Conservation (phyloP, 352 stramenopile species). For the Pythium biforme region DNA sequence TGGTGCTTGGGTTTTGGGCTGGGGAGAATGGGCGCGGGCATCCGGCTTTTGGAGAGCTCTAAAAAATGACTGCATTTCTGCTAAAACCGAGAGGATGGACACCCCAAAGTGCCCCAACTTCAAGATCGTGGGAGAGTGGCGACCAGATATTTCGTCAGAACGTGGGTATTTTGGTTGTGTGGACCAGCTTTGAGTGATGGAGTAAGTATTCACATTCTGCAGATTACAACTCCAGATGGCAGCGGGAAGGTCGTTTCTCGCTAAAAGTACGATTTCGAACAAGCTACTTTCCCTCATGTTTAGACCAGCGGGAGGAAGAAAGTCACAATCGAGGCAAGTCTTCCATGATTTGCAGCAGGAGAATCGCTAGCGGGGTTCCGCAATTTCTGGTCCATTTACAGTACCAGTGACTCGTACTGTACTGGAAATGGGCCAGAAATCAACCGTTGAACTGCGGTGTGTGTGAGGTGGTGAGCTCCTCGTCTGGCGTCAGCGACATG, state of each 20-base stretch:
- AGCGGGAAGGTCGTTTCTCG: neutral
- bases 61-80: constrained; percentile 1
- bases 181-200: neutral
- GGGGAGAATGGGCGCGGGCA: neutral
- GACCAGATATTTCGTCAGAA: neutral
- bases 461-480: no score
- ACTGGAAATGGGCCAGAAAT: no score
- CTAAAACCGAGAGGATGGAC: constrained; percentile 16
- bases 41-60: constrained; percentile 1
- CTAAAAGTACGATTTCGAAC: neutral
- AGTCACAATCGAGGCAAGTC: no score
- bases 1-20: constrained; percentile 14
- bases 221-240: neutral
- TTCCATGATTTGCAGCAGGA: no score
- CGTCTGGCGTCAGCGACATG: no score
- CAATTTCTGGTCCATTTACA: no score
- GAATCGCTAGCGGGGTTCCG: no score
- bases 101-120: constrained; percentile 4
- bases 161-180: neutral
- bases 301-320: no score
- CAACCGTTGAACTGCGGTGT: no score
- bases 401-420: no score
- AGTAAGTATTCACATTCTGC: neutral
- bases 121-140: constrained; percentile 10
- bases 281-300: no score